Evolutionary conservation across 768 basidiomycete genomes (phyloP).

Genomic region (Pisolithus tinctorius): DNA sequence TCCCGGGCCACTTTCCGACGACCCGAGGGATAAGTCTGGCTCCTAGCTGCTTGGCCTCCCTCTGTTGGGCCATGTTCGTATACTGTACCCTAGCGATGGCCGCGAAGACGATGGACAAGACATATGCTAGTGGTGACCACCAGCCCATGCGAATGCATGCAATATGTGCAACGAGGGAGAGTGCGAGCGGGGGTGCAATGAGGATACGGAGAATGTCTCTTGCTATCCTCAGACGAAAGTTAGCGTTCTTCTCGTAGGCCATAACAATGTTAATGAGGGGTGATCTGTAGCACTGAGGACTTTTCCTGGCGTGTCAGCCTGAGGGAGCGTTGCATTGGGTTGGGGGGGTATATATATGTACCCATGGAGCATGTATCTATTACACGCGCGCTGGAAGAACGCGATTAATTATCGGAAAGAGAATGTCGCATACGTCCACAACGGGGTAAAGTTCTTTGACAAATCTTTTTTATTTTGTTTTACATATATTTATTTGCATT

Average conservation of each 20-base stretch:
- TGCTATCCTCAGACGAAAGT: constrained; percentile 46
- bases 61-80: constrained; percentile 29
- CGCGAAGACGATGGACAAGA: constrained; percentile 37
- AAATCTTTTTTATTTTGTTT: too few relatives aligned
- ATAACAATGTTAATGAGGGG: background rate
- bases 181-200: constrained; percentile 34
- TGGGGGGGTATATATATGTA: too few relatives aligned
- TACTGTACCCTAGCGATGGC: constrained; percentile 31
- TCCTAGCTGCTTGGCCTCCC: constrained; percentile 41
- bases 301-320: too few relatives aligned
- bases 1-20: constrained; percentile 71
- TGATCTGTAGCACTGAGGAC: too few relatives aligned
- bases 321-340: too few relatives aligned
- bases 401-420: too few relatives aligned
- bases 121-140: constrained; percentile 31
- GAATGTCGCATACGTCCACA: too few relatives aligned
- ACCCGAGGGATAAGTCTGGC: constrained; percentile 51
- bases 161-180: constrained; percentile 27
- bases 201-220: constrained; percentile 38
- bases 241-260: constrained; percentile 1
- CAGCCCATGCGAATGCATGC: constrained; percentile 28
- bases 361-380: too few relatives aligned
- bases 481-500: too few relatives aligned
- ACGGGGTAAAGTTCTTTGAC: too few relatives aligned
- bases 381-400: too few relatives aligned